phyloP scores from a whole-genome alignment of 2,329 filamentous ascomycete genomes.

The Ceratocystis cacaofunesta region DNA sequence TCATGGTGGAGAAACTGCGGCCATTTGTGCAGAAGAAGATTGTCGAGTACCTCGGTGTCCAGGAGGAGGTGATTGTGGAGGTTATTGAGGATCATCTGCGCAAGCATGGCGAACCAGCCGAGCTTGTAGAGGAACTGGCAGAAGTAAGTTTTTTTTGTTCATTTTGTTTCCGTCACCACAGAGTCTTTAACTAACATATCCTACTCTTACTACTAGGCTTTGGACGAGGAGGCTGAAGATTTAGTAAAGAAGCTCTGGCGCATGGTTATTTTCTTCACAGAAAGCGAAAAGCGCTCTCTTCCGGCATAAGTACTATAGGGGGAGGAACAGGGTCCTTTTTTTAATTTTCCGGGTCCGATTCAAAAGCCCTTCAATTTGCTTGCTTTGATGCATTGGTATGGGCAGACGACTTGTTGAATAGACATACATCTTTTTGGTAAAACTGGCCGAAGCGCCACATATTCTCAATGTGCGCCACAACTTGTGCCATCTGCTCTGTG shows the following conservation, averaged over 20 bases:
- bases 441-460: neutral
- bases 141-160: constrained; percentile 42
- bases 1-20: constrained; percentile 72
- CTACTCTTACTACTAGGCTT: constrained; percentile 37
- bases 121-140: constrained; percentile 70
- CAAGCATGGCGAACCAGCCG: constrained; percentile 57
- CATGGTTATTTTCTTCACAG: constrained; percentile 95
- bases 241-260: constrained; percentile 95
- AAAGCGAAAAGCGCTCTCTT: constrained; percentile 80
- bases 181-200: neutral
- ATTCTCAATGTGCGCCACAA: neutral
- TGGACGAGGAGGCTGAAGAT: constrained; percentile 89
- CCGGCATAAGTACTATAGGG: constrained; percentile 37
- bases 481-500: neutral
- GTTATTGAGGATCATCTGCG: constrained; percentile 78
- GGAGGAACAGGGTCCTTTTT: neutral
- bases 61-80: constrained; percentile 90
- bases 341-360: neutral
- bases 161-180: neutral
- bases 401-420: neutral
- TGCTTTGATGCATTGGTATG: neutral
- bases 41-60: constrained; percentile 86
- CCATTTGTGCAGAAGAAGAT: constrained; percentile 98
- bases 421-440: neutral
- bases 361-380: neutral